Evolutionary conservation across 352 stramenopile species (phyloP), one percentile per base, ranked within the genome.

Genomic region (Globisporangium ultimum): DNA sequence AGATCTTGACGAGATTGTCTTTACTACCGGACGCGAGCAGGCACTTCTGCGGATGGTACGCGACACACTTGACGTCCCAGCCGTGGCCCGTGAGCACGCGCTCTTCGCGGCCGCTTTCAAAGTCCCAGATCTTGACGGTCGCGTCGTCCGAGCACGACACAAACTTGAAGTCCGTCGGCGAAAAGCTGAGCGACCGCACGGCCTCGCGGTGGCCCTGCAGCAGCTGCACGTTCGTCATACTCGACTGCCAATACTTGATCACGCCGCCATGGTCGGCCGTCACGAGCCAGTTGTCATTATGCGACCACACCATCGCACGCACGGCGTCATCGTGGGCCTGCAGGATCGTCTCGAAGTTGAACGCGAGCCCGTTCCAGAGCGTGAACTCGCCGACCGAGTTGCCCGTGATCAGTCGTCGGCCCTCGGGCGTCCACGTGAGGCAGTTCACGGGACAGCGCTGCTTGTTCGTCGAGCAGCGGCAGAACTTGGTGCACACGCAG

Each of bases 1-100:
- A 99, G 45, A 99, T 87, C 82, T 99, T 99, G 41, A 98, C 90
- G 36, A 98, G 72, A 71, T 98, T 98, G 63, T 98, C 96, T 68
- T 98, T 98, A 69, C 84, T 97, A 9, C 95, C 94, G 58, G 89
- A 97, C 22, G 92, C 96, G 67, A 99, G 92, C 17, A 99, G 77
- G 49, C 72, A 89, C 53, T 97, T 96, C 57, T 87, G 80, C 10
- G 97, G 96, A 66, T 99, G 97, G 89, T 98, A 99, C 58, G 97
- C 89, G 11, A 97, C 91, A 57, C 87, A 95, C 76, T 99, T 99
- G 60, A 99, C 96, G 69, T 99, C 97, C 93, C 95, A 99, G 40
- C 96, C 96, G 72, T 99, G 97, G 38, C 96, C 97, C 57, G 96
- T 97, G 20, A 99, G 71, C 32, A 96, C 80, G 42, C 94, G 76